phyloP scores from a whole-genome alignment of 139 green algal genomes.

The Micractinium conductrix region DNA sequence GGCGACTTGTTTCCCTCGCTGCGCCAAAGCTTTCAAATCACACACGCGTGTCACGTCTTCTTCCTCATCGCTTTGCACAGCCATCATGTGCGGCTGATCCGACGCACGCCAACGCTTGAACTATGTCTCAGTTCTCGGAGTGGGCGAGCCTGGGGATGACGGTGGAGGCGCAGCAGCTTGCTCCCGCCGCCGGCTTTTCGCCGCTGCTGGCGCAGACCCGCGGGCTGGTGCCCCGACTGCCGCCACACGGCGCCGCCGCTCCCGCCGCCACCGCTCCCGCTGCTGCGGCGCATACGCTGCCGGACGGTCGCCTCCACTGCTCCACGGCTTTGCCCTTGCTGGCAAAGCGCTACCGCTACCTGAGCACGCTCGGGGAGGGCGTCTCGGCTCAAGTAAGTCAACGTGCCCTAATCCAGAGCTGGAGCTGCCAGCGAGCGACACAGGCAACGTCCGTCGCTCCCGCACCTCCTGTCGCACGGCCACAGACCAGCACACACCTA shows the following conservation, averaged over 20 bases:
- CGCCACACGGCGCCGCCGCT: not conserved
- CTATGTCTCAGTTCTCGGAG: no score
- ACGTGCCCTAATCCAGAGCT: no score
- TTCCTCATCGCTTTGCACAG: no score
- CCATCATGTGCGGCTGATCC: no score
- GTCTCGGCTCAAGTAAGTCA: constrained; percentile 63
- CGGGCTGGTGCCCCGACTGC: not conserved
- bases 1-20: no score
- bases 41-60: no score
- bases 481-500: not conserved
- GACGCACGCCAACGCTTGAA: no score
- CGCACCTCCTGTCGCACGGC: not conserved
- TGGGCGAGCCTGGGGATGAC: no score
- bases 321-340: constrained; percentile 56
- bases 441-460: not conserved
- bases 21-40: no score
- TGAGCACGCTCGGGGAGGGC: constrained; percentile 51
- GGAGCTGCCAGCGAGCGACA: not conserved
- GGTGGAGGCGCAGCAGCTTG: no score
- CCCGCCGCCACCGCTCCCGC: not conserved
- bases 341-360: constrained; percentile 54
- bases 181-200: no score
- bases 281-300: constrained; percentile 31
- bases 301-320: constrained; percentile 47
- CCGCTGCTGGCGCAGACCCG: constrained; percentile 17